Evolutionary conservation across 257 asterid species (phyloP), one percentile per base, ranked within the genome.

Genomic region (Ballota nigra): DNA sequence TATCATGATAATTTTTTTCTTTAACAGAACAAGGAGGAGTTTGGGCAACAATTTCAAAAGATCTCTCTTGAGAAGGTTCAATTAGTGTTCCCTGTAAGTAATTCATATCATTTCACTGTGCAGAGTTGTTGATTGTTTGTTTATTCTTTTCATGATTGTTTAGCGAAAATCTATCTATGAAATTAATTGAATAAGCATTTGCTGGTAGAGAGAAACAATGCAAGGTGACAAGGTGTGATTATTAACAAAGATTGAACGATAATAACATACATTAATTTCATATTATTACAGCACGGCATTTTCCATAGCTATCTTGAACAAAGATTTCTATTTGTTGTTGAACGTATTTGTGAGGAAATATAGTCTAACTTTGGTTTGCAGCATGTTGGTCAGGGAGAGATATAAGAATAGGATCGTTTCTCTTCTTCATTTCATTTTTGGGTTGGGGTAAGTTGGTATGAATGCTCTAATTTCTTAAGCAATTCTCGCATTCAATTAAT

Each of bases 61-160:
- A 71, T 86, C 75, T 40, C 68, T 71, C 26, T 85, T 6, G 87
- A 83, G 88, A 88, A 89, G 81, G 74, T 23, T 73, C 82, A 58
- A 49, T 79, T 81, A 78, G 82, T 68, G 66, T 83, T 83, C 71
- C 92, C 86, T 41, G 95, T 88, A 78, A 82, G 96, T 79, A 60
- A 61, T 75, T 75, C 73, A 57, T 9, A 11, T 64, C 29, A 23
- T 28, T 40, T 13, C 63, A 58, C 2, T 70, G 16, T 45, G 7
- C 23, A 38, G 20, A 36, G 15, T 22, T 36, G 23, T 19, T 52
- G 29, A 19, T 61, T 29, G 20, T 72, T 72, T 47, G 9, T 20
- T 72, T 34, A 49, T 28, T 61, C 58, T 22, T 63, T 47, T 12
- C 45, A 36, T 57, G 60, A 68, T 52, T 60, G 52, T 26, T 40